These are phyloP conservation scores for Yamadazyma atmosphaerica DNA, from an alignment of 1,139 yeast genomes.

Conservation along the genomic window DNA sequence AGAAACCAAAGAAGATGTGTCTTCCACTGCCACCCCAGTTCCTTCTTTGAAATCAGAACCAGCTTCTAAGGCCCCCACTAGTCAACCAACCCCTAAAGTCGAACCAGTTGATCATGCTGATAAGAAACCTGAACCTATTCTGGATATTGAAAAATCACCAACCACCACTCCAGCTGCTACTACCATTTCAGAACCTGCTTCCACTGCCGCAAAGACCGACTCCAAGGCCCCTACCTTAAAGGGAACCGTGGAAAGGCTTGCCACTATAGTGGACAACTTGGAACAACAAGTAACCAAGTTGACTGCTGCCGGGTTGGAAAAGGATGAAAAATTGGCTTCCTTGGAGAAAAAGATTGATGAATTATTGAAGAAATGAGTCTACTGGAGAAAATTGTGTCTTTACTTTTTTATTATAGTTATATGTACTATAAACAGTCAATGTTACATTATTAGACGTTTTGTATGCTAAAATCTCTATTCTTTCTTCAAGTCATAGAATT, in stretches of 20 bases:
- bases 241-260: conserved; percentile 66
- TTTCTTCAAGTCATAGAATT: conserved; percentile 57
- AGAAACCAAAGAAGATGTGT: conserved; percentile 12
- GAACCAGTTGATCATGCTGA: conserved; percentile 11
- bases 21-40: conserved; percentile 14
- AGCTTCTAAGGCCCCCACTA: conserved; percentile 4
- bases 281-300: conserved; percentile 56
- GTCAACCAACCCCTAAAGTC: conserved; percentile 2
- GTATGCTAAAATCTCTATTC: conserved; percentile 15
- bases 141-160: conserved; percentile 12
- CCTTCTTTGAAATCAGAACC: conserved; percentile 12
- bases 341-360: conserved; percentile 46
- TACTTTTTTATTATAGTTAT: conserved; percentile 4
- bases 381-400: conserved; percentile 3
- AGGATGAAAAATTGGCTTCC: conserved; percentile 56
- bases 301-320: conserved; percentile 54
- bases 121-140: conserved; percentile 18
- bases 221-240: conserved; percentile 59
- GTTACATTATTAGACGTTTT: conserved; percentile 1
- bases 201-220: conserved; percentile 13
- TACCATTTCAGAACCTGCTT: neutral
- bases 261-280: conserved; percentile 53
- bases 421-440: conserved; percentile 4
- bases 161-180: conserved; percentile 9
- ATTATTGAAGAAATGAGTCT: conserved; percentile 26